Evolutionary conservation across 2,329 filamentous ascomycete genomes (phyloP), one percentile per base, ranked within the genome.

Genomic region (Xylariaceae sp.): DNA sequence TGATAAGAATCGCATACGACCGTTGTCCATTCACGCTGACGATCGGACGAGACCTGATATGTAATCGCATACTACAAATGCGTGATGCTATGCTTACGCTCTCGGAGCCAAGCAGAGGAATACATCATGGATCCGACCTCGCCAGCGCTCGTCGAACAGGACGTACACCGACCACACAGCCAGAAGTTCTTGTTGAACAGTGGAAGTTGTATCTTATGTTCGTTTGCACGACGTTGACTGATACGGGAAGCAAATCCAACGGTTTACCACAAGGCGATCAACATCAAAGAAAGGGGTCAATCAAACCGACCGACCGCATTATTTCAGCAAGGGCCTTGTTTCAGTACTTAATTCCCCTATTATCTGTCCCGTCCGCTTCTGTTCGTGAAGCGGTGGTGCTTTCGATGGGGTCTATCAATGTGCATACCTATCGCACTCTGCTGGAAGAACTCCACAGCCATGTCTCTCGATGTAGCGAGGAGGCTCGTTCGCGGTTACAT

Each of bases 191-290:
- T 59, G 86, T 99, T 60, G 95, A 97, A 73, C 94, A 99, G 72
- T 99, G 93, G 93, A 97, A 97, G 74, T 79, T 97, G 1, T 97
- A 97, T 72, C 81, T 99, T 30, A 92, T 97, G 57, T 97, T 99
- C 76, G 94, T 93, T 8, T 99, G 95, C 74, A 96, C 93, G 8
- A 97, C 94, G 0, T 80, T 99, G 58, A 92, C 90, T 44, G 94
- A 94, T 65, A 84, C 90, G 8, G 91, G 91, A 8, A 85, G 79
- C 58, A 80, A 80, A 18, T 83, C 86, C 57, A 78, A 87, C 35
- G 78, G 80, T 10, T 78, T 78, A 1, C 74, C 77, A 5, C 80
- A 80, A 66, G 82, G 82, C 62, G 81, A 81, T 44, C 88, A 95
- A 64, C 93, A 97, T 73, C 82, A 85, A 3, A 84, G 93, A 49